These are phyloP conservation scores for Alternaria postmessia DNA, from an alignment of 2,329 filamentous ascomycete genomes.

Conservation along the genomic window DNA sequence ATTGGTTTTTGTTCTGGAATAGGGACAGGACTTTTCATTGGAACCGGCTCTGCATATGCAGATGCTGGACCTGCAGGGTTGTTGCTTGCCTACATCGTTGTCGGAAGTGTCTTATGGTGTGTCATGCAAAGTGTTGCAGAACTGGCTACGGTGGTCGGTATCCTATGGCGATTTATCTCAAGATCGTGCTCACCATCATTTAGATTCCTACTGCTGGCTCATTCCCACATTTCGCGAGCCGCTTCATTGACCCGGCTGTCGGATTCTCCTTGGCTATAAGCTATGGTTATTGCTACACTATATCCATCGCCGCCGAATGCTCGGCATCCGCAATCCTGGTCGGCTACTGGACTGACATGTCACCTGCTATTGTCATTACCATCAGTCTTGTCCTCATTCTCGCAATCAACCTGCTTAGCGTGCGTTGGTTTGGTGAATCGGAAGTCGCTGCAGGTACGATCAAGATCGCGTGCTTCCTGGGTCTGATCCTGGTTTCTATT, in stretches of 20 bases:
- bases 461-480: conserved; percentile 50
- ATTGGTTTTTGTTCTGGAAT: conserved; percentile 33
- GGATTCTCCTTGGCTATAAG: conserved; percentile 61
- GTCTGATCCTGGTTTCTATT: conserved; percentile 32
- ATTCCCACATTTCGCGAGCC: conserved; percentile 68
- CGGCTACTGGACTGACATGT: conserved; percentile 56
- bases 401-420: conserved; percentile 61
- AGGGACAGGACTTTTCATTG: conserved; percentile 30
- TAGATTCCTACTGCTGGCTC: conserved; percentile 56
- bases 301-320: conserved; percentile 59
- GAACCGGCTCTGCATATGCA: conserved; percentile 29
- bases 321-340: conserved; percentile 51
- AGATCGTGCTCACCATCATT: background rate
- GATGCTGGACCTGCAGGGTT: conserved; percentile 58
- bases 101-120: conserved; percentile 62
- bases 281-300: conserved; percentile 57
- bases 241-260: conserved; percentile 69
- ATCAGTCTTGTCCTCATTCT: conserved; percentile 62
- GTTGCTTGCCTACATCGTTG: conserved; percentile 65
- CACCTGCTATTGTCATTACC: conserved; percentile 63
- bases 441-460: conserved; percentile 56
- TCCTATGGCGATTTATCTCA: background rate
- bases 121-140: conserved; percentile 71
- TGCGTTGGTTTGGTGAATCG: conserved; percentile 60
- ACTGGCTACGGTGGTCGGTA: conserved; percentile 57